Evolutionary conservation across 2,329 filamentous ascomycete species (phyloP), one percentile per base, ranked within the genome.

Genomic region (Penicillium palitans): DNA sequence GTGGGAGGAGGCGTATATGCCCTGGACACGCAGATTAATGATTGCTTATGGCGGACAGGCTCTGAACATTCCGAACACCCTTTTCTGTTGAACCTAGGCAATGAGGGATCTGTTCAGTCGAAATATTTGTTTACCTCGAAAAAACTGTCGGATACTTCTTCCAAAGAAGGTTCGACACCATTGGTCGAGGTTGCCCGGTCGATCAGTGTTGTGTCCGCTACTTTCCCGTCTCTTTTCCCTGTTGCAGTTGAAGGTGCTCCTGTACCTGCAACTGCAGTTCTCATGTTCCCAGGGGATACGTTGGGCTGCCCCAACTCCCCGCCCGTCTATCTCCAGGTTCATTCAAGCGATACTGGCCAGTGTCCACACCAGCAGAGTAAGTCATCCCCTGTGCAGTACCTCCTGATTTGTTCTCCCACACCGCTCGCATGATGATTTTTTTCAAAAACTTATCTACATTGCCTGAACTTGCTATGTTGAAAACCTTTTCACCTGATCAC

Each of bases 401-500:
- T 58, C 63, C 40, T 39, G 39, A 60, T 60, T 60, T 40, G 37
- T 15, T 59, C 60, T 57, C 40, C 42, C 17, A 8, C 53, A 51
- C 67, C 69, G 69, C 73, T 82, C 83, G 82, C 72, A 89, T 92
- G 93, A 97, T 98, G 93, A 96, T 83, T 67, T 77, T 78, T 84
- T 79, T 76, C 55, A 65, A 71, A 64, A 96, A 95, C 93, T 98
- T 98, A 98, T 97, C 93, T 97, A 98, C 93, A 97, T 98, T 98
- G 92, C 90, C 93, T 93, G 93, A 74, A 96, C 89, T 79, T 80
- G 76, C 83, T 84, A 89, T 96, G 93, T 96, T 87, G 92, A 95
- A 84, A 84, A 82, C 75, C 61, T 82, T 82, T 92, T 89, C 93
- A 88, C 91, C 53, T 96, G 91, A 96, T 86, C 70, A 79, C 80